Evolutionary conservation across 495 filamentous ascomycete species (phyloP).

Genomic region (Penicillium manginii): DNA sequence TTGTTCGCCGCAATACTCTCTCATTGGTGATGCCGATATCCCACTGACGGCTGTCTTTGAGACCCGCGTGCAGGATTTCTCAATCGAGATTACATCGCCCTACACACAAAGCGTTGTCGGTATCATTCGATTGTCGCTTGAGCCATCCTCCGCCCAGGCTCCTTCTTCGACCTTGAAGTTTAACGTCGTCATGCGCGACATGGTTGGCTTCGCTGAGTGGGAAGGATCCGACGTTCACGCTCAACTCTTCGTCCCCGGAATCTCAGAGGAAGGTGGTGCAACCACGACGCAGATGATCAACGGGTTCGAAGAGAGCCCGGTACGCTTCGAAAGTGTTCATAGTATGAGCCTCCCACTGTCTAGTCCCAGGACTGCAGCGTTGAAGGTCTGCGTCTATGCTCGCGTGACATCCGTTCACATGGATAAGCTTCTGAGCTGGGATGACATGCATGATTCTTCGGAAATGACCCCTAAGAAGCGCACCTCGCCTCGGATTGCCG

Average conservation of each 20-base stretch:
- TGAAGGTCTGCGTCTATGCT: slow-evolving; percentile 93
- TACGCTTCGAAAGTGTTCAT: slow-evolving; percentile 96
- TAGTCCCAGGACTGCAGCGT: slow-evolving; percentile 70
- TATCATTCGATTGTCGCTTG: slow-evolving; percentile 85
- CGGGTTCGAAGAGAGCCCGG: slow-evolving; percentile 92
- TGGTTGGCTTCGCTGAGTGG: slow-evolving; percentile 93
- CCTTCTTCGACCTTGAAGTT: slow-evolving; percentile 94
- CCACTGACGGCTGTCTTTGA: slow-evolving; percentile 94
- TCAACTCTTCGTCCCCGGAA: slow-evolving; percentile 90
- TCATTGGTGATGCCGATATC: slow-evolving; percentile 92
- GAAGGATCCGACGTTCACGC: slow-evolving; percentile 96
- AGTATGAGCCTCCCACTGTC: slow-evolving; percentile 96
- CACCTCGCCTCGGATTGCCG: slow-evolving; percentile 76
- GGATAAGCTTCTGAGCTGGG: slow-evolving; percentile 97
- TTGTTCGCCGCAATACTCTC: slow-evolving; percentile 87
- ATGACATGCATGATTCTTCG: slow-evolving; percentile 84
- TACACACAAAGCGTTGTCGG: slow-evolving; percentile 89
- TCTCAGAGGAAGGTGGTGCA: slow-evolving; percentile 89
- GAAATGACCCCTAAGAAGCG: slow-evolving; percentile 57
- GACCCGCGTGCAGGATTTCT: slow-evolving; percentile 91
- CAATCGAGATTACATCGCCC: slow-evolving; percentile 86
- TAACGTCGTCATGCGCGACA: slow-evolving; percentile 97
- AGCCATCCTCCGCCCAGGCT: slow-evolving; percentile 91
- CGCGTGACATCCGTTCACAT: slow-evolving; percentile 91
- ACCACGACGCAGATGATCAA: slow-evolving; percentile 93